Base-by-base conservation (phyloP, 1,284 basidiomycete species). In the Tilletia walkeri region DNA sequence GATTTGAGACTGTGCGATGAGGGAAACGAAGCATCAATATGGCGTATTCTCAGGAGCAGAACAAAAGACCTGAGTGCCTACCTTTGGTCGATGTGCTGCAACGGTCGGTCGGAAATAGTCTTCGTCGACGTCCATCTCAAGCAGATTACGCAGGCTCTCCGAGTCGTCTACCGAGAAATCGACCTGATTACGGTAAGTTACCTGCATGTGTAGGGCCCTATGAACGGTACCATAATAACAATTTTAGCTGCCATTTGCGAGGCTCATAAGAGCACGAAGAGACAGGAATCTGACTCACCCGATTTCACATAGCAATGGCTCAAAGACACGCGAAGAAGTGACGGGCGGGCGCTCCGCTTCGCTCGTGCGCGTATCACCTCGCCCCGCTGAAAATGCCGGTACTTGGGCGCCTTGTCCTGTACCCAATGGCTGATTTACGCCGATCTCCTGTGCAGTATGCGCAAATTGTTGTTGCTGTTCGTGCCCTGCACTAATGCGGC, bases 121-220 rank as follows among this genome's bases (percentile, higher is more conserved):
- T 50, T 80, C 78, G 49, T 80, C 78, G 39, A 80, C 53, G 10
- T 77, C 76, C 18, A 79, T 50, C 34, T 72, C 69, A 16, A 66
- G 56, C 34, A 75, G 56, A 38, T 20, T 66, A 47, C 54, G 49
- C 36, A 70, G 67, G 10, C 69, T 72, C 45, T 73, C 67, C 5
- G 67, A 67, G 53, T 78, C 76, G 53, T 77, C 72, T 34, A 80
- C 63, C 1, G 70, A 71, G 65, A 72, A 77, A 49, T 72, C 76
- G 6, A 70, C 69, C 5, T 72, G 67, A 54, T 68, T 75, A 12
- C 78, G 73, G 61, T 72, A 78, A 2, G 70, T 71, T n/a, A 80
- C 76, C 0, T 73, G 73, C 3, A 73, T 66, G 41, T 71, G 67
- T 24, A 79, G 71, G 16, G 72, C 65, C 14, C 78, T 73, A 41